These are phyloP conservation scores for Alternaria solani DNA, from an alignment of 2,329 filamentous ascomycete genomes.

Conservation along the genomic window DNA sequence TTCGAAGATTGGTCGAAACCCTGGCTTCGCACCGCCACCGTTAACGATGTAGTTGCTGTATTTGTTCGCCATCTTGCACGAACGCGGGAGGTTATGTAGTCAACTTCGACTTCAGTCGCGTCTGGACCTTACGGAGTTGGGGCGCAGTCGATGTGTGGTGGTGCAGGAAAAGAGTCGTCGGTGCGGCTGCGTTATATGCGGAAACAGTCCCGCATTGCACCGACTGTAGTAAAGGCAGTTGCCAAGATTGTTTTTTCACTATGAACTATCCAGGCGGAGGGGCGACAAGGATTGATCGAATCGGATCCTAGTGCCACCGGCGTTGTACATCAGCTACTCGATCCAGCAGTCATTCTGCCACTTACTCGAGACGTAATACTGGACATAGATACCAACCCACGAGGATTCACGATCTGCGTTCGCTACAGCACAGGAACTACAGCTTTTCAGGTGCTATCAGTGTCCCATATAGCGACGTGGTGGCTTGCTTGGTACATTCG, in stretches of 20 bases:
- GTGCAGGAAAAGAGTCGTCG: neutral
- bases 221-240: neutral
- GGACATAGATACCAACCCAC: neutral
- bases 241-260: neutral
- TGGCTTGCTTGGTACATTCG: neutral
- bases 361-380: neutral
- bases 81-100: neutral
- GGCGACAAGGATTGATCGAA: neutral
- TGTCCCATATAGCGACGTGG: neutral
- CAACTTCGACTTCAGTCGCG: neutral
- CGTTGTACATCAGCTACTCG: neutral
- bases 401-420: neutral
- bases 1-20: neutral
- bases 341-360: neutral
- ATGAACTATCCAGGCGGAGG: neutral
- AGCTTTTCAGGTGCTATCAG: neutral
- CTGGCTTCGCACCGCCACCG: neutral
- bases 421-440: neutral
- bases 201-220: neutral
- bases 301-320: rapidly evolving
- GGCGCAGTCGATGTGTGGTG: neutral
- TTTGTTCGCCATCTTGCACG: neutral
- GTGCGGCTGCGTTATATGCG: neutral
- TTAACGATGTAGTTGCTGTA: neutral
- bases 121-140: rapidly evolving